These are phyloP conservation scores for Bremia lactucae DNA, from an alignment of 352 stramenopile genomes.

Conservation along the genomic window DNA sequence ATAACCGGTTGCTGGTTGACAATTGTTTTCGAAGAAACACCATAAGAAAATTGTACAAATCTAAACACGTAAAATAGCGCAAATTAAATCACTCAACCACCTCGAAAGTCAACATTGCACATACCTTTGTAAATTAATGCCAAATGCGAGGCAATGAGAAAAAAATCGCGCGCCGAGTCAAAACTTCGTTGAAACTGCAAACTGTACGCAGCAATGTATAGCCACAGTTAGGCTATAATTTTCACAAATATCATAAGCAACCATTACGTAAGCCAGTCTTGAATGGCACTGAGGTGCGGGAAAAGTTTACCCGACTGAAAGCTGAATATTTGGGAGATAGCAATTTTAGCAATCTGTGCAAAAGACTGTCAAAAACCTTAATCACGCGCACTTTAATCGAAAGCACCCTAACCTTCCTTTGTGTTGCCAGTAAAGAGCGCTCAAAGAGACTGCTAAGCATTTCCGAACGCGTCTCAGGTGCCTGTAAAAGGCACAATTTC, in stretches of 20 bases:
- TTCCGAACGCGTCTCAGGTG: slow-evolving; percentile 41
- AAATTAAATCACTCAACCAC: not conserved
- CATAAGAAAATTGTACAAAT: slow-evolving; percentile 77
- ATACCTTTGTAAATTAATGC: slow-evolving; percentile 35
- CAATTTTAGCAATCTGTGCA: slow-evolving; percentile 17
- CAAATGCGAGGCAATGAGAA: slow-evolving; percentile 35
- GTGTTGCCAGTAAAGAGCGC: slow-evolving; percentile 14
- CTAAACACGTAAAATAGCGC: slow-evolving; percentile 17
- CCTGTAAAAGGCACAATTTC: slow-evolving; percentile 15
- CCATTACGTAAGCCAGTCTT: slow-evolving; percentile 57
- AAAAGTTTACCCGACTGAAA: slow-evolving; percentile 26
- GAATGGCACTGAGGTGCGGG: slow-evolving; percentile 38
- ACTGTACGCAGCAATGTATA: slow-evolving; percentile 9
- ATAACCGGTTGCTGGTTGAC: slow-evolving; percentile 27
- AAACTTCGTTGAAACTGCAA: slow-evolving; percentile 40
- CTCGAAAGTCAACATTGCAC: not conserved
- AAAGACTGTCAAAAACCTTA: not conserved
- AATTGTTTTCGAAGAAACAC: slow-evolving; percentile 70
- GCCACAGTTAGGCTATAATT: not conserved
- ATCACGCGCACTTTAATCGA: not conserved
- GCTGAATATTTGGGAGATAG: slow-evolving; percentile 36
- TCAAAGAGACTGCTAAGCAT: slow-evolving; percentile 33
- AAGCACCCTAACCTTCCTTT: slow-evolving; percentile 15
- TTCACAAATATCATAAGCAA: not conserved
- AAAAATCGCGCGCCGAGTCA: slow-evolving; percentile 26